Evolutionary conservation across 495 filamentous ascomycete genomes (phyloP), one percentile per base, ranked within the genome.

Genomic region (Aspergillus affinis): DNA sequence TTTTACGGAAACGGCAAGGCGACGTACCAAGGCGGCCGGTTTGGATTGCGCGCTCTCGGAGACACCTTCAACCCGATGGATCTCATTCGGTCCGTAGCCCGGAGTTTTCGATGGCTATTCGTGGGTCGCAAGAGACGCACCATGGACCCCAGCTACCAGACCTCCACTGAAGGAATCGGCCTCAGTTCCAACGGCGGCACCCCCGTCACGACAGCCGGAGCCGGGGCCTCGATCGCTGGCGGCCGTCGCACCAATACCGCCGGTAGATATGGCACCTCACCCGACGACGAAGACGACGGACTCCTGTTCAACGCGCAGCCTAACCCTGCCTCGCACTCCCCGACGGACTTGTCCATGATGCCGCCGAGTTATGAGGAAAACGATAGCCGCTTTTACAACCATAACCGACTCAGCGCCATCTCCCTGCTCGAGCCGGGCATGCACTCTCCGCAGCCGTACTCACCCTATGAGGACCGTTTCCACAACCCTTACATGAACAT

Each of bases 51-150:
- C 59, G 89, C 90, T 12, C 72, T 93, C 4, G 65, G 78, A 19
- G 86, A 93, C 61, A 86, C 90, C 6, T 84, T 94, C 75, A 95
- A 95, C 66, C 82, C 90, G 19, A 89, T 90, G 84, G 92, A 97
- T 67, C 79, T 96, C 45, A 65, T 92, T 56, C 93, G 91, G 72
- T 89, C 88, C 10, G 81, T 88, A 41, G 88, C 86, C 8, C 83
- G 92, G 21, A 87, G 89, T 21, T 86, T 90, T 62, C 83, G 86
- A 61, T 97, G 92, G 92, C 71, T 94, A 18, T 84, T 92, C 49
- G 85, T 91, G 10, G 90, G 92, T 41, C 78, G 82, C 45, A 86
- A 85, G 67, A 76, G 67, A 50, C 75, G 85, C 32, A 76, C 71
- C 46, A 50, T 77, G 46, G 85, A 88, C 60, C 62, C 72, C 19